phyloP scores from a whole-genome alignment of 2,329 filamentous ascomycete species.

The Zalaria sp. region DNA sequence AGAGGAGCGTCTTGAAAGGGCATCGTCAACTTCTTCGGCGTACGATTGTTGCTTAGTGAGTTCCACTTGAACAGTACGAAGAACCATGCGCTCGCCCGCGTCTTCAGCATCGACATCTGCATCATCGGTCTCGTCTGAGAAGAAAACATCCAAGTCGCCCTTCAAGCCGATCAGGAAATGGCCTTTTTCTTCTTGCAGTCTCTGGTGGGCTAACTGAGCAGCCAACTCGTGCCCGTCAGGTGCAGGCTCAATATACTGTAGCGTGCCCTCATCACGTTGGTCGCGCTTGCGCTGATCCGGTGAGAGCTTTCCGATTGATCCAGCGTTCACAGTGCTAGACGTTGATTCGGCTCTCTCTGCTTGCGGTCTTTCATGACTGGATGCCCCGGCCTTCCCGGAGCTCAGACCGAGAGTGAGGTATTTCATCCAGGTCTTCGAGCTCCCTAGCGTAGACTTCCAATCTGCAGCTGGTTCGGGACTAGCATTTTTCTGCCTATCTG shows the following conservation, averaged over 20 bases:
- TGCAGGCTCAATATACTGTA: constrained; percentile 17
- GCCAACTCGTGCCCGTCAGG: constrained; percentile 35
- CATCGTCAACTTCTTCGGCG: constrained; percentile 6
- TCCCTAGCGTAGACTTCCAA: constrained; percentile 23
- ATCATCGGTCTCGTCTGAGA: constrained; percentile 27
- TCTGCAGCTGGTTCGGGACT: constrained; percentile 7
- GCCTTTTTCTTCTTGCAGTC: constrained; percentile 29
- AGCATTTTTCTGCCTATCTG: constrained; percentile 10
- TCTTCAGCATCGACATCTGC: constrained; percentile 13
- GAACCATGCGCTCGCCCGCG: constrained; percentile 36
- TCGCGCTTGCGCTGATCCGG: constrained; percentile 4
- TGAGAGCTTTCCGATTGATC: background rate
- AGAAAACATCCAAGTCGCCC: constrained; percentile 44
- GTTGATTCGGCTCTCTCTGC: constrained; percentile 10
- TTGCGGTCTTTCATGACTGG: constrained; percentile 8
- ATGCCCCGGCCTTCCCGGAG: constrained; percentile 12
- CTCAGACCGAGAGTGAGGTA: constrained; percentile 34
- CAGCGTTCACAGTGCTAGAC: constrained; percentile 6
- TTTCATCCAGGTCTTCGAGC: constrained; percentile 35
- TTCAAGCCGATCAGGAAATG: constrained; percentile 56
- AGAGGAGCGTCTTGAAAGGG: constrained; percentile 17
- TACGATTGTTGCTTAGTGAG: constrained; percentile 18
- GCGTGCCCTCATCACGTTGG: constrained; percentile 6
- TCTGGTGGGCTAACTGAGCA: constrained; percentile 44
- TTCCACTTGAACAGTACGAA: constrained; percentile 56